phyloP scores from a whole-genome alignment of 352 stramenopile genomes.

The Globisporangium yorkense region DNA sequence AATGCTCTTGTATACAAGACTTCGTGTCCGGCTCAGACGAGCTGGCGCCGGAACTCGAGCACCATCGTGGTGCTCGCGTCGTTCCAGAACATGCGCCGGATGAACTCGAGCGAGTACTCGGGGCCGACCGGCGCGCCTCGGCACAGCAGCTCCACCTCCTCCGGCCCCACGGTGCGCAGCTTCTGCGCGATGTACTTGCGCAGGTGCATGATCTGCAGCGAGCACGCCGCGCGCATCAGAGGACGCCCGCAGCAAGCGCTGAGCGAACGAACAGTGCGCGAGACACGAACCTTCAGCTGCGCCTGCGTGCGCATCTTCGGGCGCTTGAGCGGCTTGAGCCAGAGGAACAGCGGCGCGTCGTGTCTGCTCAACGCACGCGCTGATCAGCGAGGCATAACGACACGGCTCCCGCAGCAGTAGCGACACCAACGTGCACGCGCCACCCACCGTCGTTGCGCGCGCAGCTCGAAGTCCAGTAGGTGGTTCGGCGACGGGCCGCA shows the following conservation, averaged over 20 bases:
- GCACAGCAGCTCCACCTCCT: constrained; percentile 61
- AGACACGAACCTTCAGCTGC: constrained; percentile 30
- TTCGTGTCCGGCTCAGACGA: not conserved
- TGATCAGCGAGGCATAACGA: not conserved
- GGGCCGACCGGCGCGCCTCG: constrained; percentile 31
- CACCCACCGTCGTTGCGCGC: constrained; percentile 31
- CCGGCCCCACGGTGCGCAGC: constrained; percentile 22
- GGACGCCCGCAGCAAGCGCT: not conserved
- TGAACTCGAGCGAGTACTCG: constrained; percentile 66
- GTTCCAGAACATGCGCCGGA: constrained; percentile 53
- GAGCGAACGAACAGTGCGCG: no score
- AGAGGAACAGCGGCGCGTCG: constrained; percentile 38
- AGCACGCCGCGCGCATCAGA: not conserved
- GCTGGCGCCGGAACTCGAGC: constrained; percentile 44
- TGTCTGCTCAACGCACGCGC: constrained; percentile 4
- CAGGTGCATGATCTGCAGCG: constrained; percentile 40
- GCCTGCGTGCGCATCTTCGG: constrained; percentile 36
- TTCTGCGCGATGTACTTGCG: constrained; percentile 61
- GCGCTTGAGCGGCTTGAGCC: constrained; percentile 21
- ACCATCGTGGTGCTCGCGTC: constrained; percentile 33
- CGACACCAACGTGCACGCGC: not conserved
- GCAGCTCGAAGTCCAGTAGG: constrained; percentile 41
- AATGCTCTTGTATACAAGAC: not conserved
- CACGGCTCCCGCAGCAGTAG: constrained; percentile 1
- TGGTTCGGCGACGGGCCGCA: constrained; percentile 23